phyloP scores from a whole-genome alignment of 1,139 yeast species.

The Suhomyces guaymorum region DNA sequence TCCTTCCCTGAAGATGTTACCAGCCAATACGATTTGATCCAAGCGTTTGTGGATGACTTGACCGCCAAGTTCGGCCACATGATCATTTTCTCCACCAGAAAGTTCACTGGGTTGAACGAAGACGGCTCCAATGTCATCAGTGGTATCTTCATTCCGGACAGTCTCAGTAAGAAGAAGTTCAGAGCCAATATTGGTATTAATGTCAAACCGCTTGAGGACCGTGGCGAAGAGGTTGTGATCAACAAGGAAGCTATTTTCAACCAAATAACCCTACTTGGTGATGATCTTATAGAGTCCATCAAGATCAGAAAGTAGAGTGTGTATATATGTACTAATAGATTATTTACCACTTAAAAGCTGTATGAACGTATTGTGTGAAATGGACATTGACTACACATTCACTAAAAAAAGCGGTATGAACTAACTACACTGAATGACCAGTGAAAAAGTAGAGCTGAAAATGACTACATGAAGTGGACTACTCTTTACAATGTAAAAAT shows the following conservation, averaged over 20 bases:
- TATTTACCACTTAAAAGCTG: too few relatives aligned
- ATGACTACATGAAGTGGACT: too few relatives aligned
- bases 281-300: constrained; percentile 53
- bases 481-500: not conserved
- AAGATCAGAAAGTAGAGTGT: constrained; percentile 24
- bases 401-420: too few relatives aligned
- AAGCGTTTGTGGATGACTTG: constrained; percentile 55
- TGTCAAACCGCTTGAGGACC: constrained; percentile 58
- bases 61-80: constrained; percentile 56
- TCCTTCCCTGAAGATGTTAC: constrained; percentile 49
- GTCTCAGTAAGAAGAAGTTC: constrained; percentile 60
- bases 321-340: constrained; percentile 15
- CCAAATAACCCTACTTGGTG: constrained; percentile 76
- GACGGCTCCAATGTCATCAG: constrained; percentile 63
- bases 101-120: constrained; percentile 49
- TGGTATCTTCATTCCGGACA: constrained; percentile 76
- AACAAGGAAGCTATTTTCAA: constrained; percentile 74
- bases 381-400: not conserved
- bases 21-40: constrained; percentile 56
- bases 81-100: constrained; percentile 61
- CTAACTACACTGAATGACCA: too few relatives aligned
- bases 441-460: too few relatives aligned
- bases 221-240: constrained; percentile 53
- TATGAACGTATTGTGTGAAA: too few relatives aligned
- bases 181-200: constrained; percentile 80